phyloP scores from a whole-genome alignment of 768 basidiomycete species.

The Trametes elegans region DNA sequence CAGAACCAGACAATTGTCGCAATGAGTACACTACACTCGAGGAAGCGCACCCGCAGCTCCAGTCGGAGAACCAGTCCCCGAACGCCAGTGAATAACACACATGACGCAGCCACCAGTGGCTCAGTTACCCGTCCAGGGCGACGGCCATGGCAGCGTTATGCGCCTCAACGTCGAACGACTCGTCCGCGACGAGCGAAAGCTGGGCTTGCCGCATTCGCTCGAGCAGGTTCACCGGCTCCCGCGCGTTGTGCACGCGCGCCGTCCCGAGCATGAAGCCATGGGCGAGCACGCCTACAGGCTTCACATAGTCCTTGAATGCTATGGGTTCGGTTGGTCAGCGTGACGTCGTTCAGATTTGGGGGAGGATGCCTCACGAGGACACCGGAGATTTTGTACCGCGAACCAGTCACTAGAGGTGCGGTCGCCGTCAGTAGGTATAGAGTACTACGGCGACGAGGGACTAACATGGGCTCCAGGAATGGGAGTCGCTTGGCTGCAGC shows the following conservation, averaged over 20 bases:
- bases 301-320: slow-evolving; percentile 5
- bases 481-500: neutral
- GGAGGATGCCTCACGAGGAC: neutral
- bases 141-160: neutral
- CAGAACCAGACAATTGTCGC: too few species aligned
- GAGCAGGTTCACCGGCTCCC: neutral
- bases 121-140: neutral
- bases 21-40: too few species aligned
- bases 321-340: neutral
- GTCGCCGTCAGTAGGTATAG: neutral
- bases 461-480: neutral
- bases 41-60: too few species aligned
- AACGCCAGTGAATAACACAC: too few species aligned
- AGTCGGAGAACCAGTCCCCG: too few species aligned
- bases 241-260: neutral
- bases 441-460: too few species aligned
- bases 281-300: neutral
- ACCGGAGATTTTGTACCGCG: neutral
- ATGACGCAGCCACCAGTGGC: too few species aligned
- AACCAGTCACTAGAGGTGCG: slow-evolving; percentile 3
- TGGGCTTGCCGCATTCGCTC: neutral
- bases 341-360: too few species aligned
- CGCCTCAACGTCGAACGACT: slow-evolving; percentile 5
- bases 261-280: neutral
- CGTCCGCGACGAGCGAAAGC: slow-evolving; percentile 2